Conservation (phyloP, 2,329 filamentous ascomycete species). For the Ilyonectria destructans region DNA sequence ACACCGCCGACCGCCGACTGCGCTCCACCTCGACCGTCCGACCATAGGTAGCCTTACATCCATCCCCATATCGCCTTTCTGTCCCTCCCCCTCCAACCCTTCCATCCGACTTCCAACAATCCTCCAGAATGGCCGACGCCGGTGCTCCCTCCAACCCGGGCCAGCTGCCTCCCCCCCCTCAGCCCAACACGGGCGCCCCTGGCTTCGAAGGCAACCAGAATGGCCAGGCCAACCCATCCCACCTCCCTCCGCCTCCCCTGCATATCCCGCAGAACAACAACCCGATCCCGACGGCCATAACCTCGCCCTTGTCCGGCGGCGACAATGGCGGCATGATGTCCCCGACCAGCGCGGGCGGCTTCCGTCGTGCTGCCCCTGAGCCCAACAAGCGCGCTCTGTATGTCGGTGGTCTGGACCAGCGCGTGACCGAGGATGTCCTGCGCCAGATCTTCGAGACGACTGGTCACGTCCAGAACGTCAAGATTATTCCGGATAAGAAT, state of each 20-base stretch:
- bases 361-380: conserved; percentile 93
- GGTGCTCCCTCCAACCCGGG: conserved; percentile 74
- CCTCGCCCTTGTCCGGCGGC: conserved; percentile 84
- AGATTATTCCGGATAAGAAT: conserved; percentile 99
- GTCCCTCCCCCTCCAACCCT: conserved; percentile 37
- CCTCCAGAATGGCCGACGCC: conserved; percentile 82
- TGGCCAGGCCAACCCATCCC: conserved; percentile 77
- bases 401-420: conserved; percentile 93
- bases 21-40: conserved; percentile 50
- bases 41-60: conserved; percentile 48
- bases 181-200: conserved; percentile 79
- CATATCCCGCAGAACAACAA: conserved; percentile 98
- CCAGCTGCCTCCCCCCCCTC: conserved; percentile 80
- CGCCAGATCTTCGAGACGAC: conserved; percentile 99
- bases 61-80: conserved; percentile 40
- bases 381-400: conserved; percentile 99
- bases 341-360: conserved; percentile 85
- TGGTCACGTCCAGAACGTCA: conserved; percentile 97
- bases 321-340: conserved; percentile 82
- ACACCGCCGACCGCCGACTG: conserved; percentile 49
- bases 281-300: conserved; percentile 93
- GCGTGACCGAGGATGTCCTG: conserved; percentile 95
- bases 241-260: conserved; percentile 92
- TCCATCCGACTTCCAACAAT: conserved; percentile 37
- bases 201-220: conserved; percentile 84